Evolutionary conservation across 495 filamentous ascomycete genomes (phyloP).

Genomic region (Penicillium pulvis): DNA sequence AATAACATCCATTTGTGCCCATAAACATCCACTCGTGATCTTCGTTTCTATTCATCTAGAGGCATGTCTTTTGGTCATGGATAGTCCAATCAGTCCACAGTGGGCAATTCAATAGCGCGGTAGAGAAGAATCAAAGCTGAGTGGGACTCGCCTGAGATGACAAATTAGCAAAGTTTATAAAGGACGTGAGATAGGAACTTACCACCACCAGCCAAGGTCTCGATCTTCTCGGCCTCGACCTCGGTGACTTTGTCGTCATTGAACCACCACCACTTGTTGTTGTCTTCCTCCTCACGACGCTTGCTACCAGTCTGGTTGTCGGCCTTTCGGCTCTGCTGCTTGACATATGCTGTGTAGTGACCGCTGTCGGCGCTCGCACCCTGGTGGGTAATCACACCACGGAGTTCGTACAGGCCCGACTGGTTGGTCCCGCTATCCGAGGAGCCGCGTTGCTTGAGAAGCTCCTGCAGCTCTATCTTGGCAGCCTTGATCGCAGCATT

Average conservation of each 20-base stretch:
- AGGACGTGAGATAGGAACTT: slow-evolving; percentile 28
- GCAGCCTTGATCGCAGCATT: slow-evolving; percentile 68
- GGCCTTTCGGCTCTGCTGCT: slow-evolving; percentile 69
- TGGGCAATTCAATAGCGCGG: slow-evolving; percentile 72
- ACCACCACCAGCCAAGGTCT: slow-evolving; percentile 87
- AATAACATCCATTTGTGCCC: slow-evolving; percentile 1
- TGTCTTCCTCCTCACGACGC: slow-evolving; percentile 82
- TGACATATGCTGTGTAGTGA: slow-evolving; percentile 96
- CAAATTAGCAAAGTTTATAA: slow-evolving; percentile 20
- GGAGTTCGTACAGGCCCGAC: slow-evolving; percentile 90
- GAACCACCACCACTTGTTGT: slow-evolving; percentile 99
- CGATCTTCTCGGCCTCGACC: slow-evolving; percentile 88
- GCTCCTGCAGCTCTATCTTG: slow-evolving; percentile 79
- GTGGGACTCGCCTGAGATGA: slow-evolving; percentile 73
- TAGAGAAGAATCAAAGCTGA: slow-evolving; percentile 93
- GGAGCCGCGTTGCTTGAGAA: slow-evolving; percentile 70
- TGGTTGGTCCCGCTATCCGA: slow-evolving; percentile 83
- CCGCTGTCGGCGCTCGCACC: slow-evolving; percentile 95
- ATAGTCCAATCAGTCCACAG: slow-evolving; percentile 41
- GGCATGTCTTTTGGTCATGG: slow-evolving; percentile 12
- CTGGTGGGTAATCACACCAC: slow-evolving; percentile 96
- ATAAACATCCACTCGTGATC: slow-evolving; percentile 24
- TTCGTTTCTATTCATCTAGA: slow-evolving; percentile 37
- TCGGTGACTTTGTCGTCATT: slow-evolving; percentile 97
- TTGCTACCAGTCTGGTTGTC: slow-evolving; percentile 61